Evolutionary conservation across 495 filamentous ascomycete genomes (phyloP).

Genomic region (Aspergillus carlsbadensis): DNA sequence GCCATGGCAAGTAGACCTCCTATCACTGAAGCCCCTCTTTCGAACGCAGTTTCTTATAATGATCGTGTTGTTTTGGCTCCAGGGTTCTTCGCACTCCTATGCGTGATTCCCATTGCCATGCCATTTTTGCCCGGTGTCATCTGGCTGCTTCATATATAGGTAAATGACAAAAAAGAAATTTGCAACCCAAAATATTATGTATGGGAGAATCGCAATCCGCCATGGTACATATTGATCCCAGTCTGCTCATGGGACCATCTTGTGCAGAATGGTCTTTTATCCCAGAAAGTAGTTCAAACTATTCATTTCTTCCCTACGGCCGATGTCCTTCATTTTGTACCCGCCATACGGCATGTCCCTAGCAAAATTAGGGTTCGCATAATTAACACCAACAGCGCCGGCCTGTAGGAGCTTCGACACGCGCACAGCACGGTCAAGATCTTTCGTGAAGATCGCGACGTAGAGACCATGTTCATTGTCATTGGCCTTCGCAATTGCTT

Average conservation of each 20-base stretch:
- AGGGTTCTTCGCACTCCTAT: not conserved
- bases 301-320: slow-evolving; percentile 55
- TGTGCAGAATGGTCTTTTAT: slow-evolving; percentile 45
- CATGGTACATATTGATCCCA: not conserved
- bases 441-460: slow-evolving; percentile 75
- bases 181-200: too few species aligned
- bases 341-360: slow-evolving; percentile 78
- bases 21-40: not conserved
- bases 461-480: slow-evolving; percentile 82
- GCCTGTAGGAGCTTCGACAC: slow-evolving; percentile 34
- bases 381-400: slow-evolving; percentile 86
- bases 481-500: slow-evolving; percentile 78
- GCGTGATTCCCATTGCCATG: not conserved
- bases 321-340: slow-evolving; percentile 89
- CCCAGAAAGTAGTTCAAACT: slow-evolving; percentile 51
- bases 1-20: slow-evolving; percentile 27
- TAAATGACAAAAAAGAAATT: too few species aligned
- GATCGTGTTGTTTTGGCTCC: not conserved
- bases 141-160: not conserved
- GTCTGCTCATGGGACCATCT: slow-evolving; percentile 11
- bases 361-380: slow-evolving; percentile 57
- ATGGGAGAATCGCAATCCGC: too few species aligned
- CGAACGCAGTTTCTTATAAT: not conserved
- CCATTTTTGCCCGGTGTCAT: not conserved
- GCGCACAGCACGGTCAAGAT: slow-evolving; percentile 55